Evolutionary conservation across 108 stramenopile genomes (phyloP), one percentile per base, ranked within the genome.

Genomic region (Cyclotella cryptica): DNA sequence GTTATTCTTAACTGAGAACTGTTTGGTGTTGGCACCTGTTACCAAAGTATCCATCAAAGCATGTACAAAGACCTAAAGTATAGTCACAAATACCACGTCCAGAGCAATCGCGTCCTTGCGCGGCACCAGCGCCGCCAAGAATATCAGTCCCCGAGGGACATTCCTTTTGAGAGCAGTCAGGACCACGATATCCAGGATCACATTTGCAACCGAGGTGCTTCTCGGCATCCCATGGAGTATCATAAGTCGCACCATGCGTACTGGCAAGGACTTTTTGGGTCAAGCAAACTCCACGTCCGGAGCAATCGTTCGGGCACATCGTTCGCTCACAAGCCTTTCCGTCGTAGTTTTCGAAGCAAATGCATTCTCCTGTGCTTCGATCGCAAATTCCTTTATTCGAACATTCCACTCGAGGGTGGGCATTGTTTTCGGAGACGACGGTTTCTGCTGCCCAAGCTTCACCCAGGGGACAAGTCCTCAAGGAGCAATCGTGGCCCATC

Each of bases 181-280:
- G 86, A 22, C 96, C 96, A 75, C 90, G 89, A 76, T 75, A 96
- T 22, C 93, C 96, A 17, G 75, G 44, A 79, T 96, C 96, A 71
- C 96, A 96, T 75, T 83, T 87, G 85, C 96, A 96, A 35, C 93
- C 93, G 49, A 85, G 83, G 70, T 90, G 81, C 73, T 94, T 93
- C 39, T 84, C 72, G 19, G 92, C 90, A 72, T 96, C 96, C 96
- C 94, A 94, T 39, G 90, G 80, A 59, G 80, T 53, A 22, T 61
- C 52, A 72, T 87, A 87, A 22, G 72, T 81, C 26, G 80, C 71
- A n/a, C 86, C 86, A 22, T 68, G 58, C 35, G 63, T 42, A 18
- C 65, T 65, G 9, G 91, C 93, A 22, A 92, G 88, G 54, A 89
- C 72, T 72, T 85, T 87, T 70, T 92, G 86, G 39, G 89, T 90